Evolutionary conservation across 2,329 filamentous ascomycete species (phyloP).

Genomic region (Pyrenochaeta sp.): DNA sequence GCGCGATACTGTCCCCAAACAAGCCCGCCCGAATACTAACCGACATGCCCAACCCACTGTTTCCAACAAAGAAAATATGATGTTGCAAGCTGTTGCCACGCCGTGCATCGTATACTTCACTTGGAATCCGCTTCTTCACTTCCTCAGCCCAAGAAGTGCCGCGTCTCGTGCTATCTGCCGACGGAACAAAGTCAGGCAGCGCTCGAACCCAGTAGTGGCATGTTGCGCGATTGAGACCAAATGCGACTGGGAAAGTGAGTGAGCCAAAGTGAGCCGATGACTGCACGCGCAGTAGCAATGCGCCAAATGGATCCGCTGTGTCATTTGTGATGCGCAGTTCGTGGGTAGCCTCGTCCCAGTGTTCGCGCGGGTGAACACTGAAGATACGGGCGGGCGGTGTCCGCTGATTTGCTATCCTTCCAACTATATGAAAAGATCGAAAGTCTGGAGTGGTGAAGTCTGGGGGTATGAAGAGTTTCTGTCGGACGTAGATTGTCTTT

Average conservation of each 20-base stretch:
- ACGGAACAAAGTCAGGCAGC: conserved; percentile 16
- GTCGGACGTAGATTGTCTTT: conserved; percentile 33
- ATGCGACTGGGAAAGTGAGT: conserved; percentile 26
- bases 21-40: conserved; percentile 29
- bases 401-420: conserved; percentile 21
- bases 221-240: conserved; percentile 29
- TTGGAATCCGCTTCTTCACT: conserved; percentile 21
- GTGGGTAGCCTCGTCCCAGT: conserved; percentile 22
- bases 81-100: conserved; percentile 23
- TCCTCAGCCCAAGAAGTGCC: conserved; percentile 20
- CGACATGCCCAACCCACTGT: conserved; percentile 25
- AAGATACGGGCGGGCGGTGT: conserved; percentile 29
- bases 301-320: conserved; percentile 18
- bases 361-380: conserved; percentile 22
- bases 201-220: conserved; percentile 38
- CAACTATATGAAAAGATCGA: conserved; percentile 27
- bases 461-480: conserved; percentile 31
- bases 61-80: conserved; percentile 29
- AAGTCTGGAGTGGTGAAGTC: conserved; percentile 32
- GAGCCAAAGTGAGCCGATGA: conserved; percentile 25
- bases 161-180: conserved; percentile 9
- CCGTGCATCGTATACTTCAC: conserved; percentile 22
- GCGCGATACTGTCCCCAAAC: conserved; percentile 27
- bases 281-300: conserved; percentile 27
- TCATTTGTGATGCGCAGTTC: conserved; percentile 24